Conservation (phyloP, 2,329 filamentous ascomycete species). For the Scorias spongiosa region DNA sequence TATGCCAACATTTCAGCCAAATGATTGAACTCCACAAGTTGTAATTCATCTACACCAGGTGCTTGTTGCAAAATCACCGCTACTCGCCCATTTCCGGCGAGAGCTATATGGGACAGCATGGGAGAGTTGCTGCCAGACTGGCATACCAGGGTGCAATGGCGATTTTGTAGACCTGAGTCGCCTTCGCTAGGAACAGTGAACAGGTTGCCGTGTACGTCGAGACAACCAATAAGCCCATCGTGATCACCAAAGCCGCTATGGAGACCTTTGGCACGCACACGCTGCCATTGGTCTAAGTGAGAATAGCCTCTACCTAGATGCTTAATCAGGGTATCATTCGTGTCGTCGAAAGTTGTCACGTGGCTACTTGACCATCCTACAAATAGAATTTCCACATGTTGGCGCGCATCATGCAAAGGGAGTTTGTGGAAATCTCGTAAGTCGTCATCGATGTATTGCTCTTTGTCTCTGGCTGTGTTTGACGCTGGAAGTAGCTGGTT, state of each 20-base stretch:
- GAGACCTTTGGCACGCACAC: neutral
- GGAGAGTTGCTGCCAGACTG: slow-evolving; percentile 6
- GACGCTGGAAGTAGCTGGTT: slow-evolving; percentile 8
- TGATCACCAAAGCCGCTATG: slow-evolving; percentile 15
- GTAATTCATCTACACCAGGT: slow-evolving; percentile 11
- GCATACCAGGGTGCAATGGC: neutral
- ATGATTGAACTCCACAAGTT: slow-evolving; percentile 14
- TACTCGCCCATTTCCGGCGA: slow-evolving; percentile 15
- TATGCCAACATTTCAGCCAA: slow-evolving; percentile 13
- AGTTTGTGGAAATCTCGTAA: neutral
- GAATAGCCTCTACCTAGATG: slow-evolving; percentile 1
- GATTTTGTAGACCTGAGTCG: neutral
- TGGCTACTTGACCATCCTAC: slow-evolving; percentile 19
- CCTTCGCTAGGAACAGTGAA: slow-evolving; percentile 5
- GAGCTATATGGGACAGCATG: slow-evolving; percentile 11
- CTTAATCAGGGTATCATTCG: slow-evolving; percentile 1
- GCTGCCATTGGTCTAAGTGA: neutral
- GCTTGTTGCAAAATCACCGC: slow-evolving; percentile 15
- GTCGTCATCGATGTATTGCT: neutral
- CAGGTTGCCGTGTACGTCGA: slow-evolving; percentile 12
- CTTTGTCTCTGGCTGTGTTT: slow-evolving; percentile 10
- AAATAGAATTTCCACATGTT: slow-evolving; percentile 11
- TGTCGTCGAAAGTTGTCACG: slow-evolving; percentile 3
- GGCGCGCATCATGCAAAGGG: neutral
- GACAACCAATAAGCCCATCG: slow-evolving; percentile 15